These are phyloP conservation scores for Cutaneotrichosporon dermatis DNA, from an alignment of 1,284 basidiomycete species.

Conservation along the genomic window DNA sequence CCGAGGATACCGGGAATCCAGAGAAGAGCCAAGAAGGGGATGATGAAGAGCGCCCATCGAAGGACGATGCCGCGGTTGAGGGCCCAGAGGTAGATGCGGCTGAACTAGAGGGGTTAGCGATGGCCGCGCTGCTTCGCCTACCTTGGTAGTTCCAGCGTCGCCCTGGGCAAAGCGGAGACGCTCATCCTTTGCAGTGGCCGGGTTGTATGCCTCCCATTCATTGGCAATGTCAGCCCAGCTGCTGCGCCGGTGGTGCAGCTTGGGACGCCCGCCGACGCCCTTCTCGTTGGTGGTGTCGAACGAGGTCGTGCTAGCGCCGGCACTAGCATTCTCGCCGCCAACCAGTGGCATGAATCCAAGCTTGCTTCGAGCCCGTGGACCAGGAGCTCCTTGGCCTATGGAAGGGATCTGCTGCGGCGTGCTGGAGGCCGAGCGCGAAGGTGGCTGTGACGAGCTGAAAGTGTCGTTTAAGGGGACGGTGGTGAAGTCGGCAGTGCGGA, in stretches of 20 bases:
- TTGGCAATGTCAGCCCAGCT: conserved; percentile 33
- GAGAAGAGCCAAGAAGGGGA: conserved; percentile 64
- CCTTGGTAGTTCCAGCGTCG: conserved; percentile 47
- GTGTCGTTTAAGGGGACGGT: conserved; percentile 13
- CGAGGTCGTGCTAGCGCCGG: not conserved
- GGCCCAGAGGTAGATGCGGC: conserved; percentile 63
- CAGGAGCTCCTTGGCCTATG: not conserved
- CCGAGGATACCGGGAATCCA: conserved; percentile 71
- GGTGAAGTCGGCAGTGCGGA: conserved; percentile 2
- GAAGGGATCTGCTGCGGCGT: not conserved
- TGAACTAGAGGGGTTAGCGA: not conserved
- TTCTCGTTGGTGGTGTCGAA: not conserved
- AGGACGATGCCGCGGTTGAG: conserved; percentile 70
- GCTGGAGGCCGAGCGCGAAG: not conserved
- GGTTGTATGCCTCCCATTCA: conserved; percentile 49
- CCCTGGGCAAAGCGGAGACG: conserved; percentile 48
- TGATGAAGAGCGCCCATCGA: conserved; percentile 73
- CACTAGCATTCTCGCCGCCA: not conserved
- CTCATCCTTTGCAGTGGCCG: conserved; percentile 40
- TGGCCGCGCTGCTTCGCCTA: conserved; percentile 18
- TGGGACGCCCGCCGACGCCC: not conserved
- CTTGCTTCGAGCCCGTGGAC: not conserved
- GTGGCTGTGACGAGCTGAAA: not conserved
- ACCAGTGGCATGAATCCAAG: conserved; percentile 3
- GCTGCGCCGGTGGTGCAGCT: not conserved